These are phyloP conservation scores for Coccomyxa subellipsoidea DNA, from an alignment of 163 green algal genomes.

Conservation along the genomic window DNA sequence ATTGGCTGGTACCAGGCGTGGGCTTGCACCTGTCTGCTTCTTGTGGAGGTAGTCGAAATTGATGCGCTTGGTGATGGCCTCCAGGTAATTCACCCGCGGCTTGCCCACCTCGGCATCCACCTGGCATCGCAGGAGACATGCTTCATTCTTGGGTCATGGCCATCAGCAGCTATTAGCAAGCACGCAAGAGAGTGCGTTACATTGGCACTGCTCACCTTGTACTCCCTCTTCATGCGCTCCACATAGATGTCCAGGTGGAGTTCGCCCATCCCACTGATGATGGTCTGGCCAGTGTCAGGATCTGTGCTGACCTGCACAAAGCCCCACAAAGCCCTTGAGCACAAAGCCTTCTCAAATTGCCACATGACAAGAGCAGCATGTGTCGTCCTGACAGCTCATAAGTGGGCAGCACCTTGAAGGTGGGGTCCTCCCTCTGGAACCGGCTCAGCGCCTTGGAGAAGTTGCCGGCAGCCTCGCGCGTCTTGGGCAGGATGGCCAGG, in stretches of 20 bases:
- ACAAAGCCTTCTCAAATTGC: too few species aligned
- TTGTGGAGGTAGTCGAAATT: constrained; percentile 99
- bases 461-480: constrained; percentile 59
- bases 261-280: constrained; percentile 97
- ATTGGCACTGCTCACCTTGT: constrained; percentile 67
- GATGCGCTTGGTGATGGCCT: constrained; percentile 79
- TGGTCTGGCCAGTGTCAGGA: constrained; percentile 86
- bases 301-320: constrained; percentile 63
- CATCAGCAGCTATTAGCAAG: neutral
- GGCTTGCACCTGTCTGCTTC: constrained; percentile 89
- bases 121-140: constrained; percentile 23
- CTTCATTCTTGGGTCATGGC: neutral
- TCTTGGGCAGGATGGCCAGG: constrained; percentile 79
- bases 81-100: constrained; percentile 91
- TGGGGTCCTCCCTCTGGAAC: constrained; percentile 97
- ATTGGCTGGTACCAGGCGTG: too few species aligned
- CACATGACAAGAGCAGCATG: too few species aligned
- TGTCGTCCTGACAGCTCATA: neutral
- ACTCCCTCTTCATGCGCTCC: constrained; percentile 96
- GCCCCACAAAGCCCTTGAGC: too few species aligned
- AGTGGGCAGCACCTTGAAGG: constrained; percentile 69
- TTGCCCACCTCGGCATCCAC: constrained; percentile 84
- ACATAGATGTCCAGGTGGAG: constrained; percentile 98
- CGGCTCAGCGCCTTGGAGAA: constrained; percentile 85
- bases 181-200: neutral